Conservation (phyloP, 495 filamentous ascomycete genomes). For the Letharia columbiana region DNA sequence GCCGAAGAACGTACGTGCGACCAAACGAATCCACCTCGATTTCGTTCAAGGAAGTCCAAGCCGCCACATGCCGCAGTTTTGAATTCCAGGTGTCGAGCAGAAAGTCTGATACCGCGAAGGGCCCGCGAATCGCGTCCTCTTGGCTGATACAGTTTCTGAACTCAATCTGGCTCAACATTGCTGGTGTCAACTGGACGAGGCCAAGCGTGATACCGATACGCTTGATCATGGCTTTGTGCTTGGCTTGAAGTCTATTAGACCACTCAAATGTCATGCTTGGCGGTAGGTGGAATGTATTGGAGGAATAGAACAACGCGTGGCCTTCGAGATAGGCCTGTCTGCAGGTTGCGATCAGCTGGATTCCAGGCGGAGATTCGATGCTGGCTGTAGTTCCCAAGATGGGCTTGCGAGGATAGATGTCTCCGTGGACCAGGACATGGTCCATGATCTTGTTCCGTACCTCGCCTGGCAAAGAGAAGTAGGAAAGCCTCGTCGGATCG, state of each 20-base stretch:
- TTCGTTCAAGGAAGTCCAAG: background rate
- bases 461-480: constrained; percentile 4
- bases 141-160: no score
- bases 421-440: background rate
- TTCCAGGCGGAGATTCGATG: background rate
- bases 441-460: constrained; percentile 9
- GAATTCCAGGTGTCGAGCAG: background rate
- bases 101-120: background rate
- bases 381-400: background rate
- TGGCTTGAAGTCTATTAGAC: background rate
- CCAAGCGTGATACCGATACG: background rate
- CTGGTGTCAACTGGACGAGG: background rate
- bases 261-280: background rate
- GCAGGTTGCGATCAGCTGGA: constrained; percentile 9
- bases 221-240: constrained; percentile 8
- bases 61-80: background rate
- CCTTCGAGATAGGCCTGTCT: constrained; percentile 2
- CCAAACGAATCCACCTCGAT: background rate
- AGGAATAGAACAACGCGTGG: background rate
- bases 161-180: background rate
- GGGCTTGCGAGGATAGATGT: background rate
- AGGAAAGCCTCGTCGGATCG: background rate
- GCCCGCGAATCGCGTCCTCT: background rate
- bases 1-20: no score
- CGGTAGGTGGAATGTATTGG: constrained; percentile 6